Conservation (phyloP, 192 early-diverging fungal genomes). For the Borealophlyctis nickersoniae region DNA sequence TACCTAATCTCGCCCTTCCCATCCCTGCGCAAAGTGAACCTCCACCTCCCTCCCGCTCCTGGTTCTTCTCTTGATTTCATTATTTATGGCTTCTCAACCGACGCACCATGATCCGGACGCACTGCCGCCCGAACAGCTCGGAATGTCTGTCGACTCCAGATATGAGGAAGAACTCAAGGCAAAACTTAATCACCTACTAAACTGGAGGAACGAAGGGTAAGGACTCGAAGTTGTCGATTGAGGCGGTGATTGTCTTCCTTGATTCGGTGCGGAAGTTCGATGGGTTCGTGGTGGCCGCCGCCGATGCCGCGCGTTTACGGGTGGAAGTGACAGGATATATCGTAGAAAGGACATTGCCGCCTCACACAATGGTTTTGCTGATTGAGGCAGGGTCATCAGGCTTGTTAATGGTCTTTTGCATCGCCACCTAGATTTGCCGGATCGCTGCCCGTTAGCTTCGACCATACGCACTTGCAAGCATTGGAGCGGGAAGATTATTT, state of each 20-base stretch:
- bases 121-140: not conserved
- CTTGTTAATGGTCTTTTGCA: too few relatives aligned
- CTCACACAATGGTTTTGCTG: not conserved
- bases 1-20: too few relatives aligned
- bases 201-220: slow-evolving; percentile 9
- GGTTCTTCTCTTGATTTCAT: too few relatives aligned
- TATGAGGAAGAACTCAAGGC: slow-evolving; percentile 17
- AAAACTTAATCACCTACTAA: slow-evolving; percentile 9
- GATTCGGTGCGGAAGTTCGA: not conserved
- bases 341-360: not conserved
- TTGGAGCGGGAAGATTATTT: slow-evolving; percentile 54
- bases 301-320: not conserved
- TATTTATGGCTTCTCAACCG: too few relatives aligned
- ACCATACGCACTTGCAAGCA: slow-evolving; percentile 30
- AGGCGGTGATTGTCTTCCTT: not conserved
- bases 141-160: slow-evolving; percentile 7
- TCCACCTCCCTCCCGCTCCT: too few relatives aligned
- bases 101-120: not conserved
- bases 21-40: too few relatives aligned
- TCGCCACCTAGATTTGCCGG: slow-evolving; percentile 49
- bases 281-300: not conserved
- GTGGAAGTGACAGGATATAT: not conserved
- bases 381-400: not conserved
- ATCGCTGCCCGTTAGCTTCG: slow-evolving; percentile 50
- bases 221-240: not conserved